Conservation (phyloP, 106 monocot genomes). For the Allium fistulosum region DNA sequence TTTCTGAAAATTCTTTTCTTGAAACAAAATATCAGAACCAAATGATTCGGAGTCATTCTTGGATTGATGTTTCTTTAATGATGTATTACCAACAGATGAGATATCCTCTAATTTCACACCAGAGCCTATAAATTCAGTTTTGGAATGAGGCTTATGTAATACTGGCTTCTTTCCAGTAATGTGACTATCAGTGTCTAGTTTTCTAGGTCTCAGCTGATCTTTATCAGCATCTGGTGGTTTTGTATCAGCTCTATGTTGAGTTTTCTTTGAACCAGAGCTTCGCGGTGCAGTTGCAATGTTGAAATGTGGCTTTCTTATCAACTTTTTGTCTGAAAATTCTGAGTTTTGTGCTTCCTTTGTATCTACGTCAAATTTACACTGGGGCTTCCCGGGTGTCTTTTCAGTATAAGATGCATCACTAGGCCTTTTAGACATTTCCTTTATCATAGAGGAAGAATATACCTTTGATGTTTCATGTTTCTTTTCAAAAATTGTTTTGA, state of each 20-base stretch:
- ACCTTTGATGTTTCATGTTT: not conserved
- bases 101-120: not conserved
- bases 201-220: too few species aligned
- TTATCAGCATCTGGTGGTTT: too few species aligned
- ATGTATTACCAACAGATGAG: slow-evolving; percentile 13
- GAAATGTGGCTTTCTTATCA: not conserved
- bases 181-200: too few species aligned
- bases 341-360: too few species aligned
- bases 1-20: slow-evolving; percentile 8
- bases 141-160: too few species aligned
- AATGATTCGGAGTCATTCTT: not conserved
- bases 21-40: not conserved
- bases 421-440: slow-evolving; percentile 5
- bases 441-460: slow-evolving; percentile 4
- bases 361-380: not conserved
- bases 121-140: too few species aligned
- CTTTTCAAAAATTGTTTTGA: slow-evolving; percentile 3
- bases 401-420: slow-evolving; percentile 1
- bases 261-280: not conserved
- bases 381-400: slow-evolving; percentile 13
- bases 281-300: slow-evolving; percentile 4
- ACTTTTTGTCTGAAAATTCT: not conserved
- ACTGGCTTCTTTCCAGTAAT: too few species aligned
- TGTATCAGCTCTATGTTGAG: too few species aligned
- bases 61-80: not conserved